phyloP scores from a whole-genome alignment of 208 protist genomes.

The Acanthamoeba castellanii region DNA sequence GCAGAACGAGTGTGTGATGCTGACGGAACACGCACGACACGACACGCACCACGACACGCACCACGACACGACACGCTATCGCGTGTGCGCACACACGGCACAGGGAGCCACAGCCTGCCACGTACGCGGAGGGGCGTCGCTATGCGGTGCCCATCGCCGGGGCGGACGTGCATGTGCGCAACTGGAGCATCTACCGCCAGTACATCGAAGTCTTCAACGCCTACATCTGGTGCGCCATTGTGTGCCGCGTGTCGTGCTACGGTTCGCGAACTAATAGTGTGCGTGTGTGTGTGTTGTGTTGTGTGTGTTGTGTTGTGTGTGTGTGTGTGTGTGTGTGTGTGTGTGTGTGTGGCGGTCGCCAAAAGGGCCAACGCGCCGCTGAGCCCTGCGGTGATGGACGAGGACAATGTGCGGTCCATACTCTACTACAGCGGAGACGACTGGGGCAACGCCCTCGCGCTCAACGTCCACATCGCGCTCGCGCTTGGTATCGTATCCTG shows the following conservation, averaged over 20 bases:
- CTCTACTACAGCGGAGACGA: neutral
- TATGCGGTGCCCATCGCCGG: neutral
- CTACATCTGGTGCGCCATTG: neutral
- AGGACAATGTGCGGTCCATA: neutral
- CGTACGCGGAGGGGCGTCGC: neutral
- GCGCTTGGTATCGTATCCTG: neutral
- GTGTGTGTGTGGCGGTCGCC: neutral
- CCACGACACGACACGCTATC: no score
- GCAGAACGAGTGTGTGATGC: no score
- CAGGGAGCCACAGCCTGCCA: neutral
- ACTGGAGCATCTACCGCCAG: neutral
- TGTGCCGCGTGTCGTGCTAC: neutral
- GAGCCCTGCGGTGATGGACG: neutral
- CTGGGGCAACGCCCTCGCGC: neutral
- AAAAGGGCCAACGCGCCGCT: neutral
- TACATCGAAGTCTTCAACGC: conserved; percentile 10
- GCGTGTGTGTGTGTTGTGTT: neutral
- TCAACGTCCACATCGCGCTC: conserved; percentile 24
- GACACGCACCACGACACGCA: neutral
- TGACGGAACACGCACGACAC: no score
- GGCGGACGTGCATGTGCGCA: neutral
- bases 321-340: neutral
- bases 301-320: no score
- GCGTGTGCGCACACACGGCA: neutral
- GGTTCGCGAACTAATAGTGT: no score